Conservation (phyloP, 805 yeast species). For the Candida anglica region DNA sequence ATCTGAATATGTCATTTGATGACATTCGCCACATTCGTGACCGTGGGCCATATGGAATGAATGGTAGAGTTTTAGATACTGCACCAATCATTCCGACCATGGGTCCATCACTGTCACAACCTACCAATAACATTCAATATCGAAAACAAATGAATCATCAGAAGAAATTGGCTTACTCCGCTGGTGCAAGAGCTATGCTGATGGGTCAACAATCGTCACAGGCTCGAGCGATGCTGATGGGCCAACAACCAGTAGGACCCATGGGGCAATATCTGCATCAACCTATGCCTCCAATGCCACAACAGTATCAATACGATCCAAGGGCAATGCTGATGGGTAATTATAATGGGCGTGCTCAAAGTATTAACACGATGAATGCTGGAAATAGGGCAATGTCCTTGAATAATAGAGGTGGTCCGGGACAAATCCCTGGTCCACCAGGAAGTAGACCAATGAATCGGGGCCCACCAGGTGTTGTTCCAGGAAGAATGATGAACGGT, state of each 20-base stretch:
- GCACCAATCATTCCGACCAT: slow-evolving; percentile 76
- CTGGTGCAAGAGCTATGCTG: slow-evolving; percentile 43
- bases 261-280: slow-evolving; percentile 1
- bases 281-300: no score
- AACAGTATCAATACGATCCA: slow-evolving; percentile 34
- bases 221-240: slow-evolving; percentile 4
- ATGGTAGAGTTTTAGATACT: slow-evolving; percentile 42
- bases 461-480: no score
- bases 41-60: slow-evolving; percentile 53
- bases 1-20: slow-evolving; percentile 50
- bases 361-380: no score
- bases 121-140: slow-evolving; percentile 52
- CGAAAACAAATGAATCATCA: slow-evolving; percentile 67
- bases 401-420: no score
- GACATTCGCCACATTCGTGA: slow-evolving; percentile 63
- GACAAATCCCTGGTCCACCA: no score
- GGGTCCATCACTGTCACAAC: slow-evolving; percentile 27
- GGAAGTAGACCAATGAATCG: no score
- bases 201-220: slow-evolving; percentile 11
- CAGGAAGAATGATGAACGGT: no score
- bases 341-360: no score
- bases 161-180: slow-evolving; percentile 52
- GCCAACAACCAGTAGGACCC: slow-evolving; percentile 19
- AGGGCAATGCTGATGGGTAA: no score
- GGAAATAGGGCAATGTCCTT: no score